Percentiles rank a stretch among this genome's conserved stretches.
These are phyloP conservation scores for Cetraspora pellucida DNA, from an alignment of 192 early-diverging fungal genomes.

Conservation along the genomic window DNA sequence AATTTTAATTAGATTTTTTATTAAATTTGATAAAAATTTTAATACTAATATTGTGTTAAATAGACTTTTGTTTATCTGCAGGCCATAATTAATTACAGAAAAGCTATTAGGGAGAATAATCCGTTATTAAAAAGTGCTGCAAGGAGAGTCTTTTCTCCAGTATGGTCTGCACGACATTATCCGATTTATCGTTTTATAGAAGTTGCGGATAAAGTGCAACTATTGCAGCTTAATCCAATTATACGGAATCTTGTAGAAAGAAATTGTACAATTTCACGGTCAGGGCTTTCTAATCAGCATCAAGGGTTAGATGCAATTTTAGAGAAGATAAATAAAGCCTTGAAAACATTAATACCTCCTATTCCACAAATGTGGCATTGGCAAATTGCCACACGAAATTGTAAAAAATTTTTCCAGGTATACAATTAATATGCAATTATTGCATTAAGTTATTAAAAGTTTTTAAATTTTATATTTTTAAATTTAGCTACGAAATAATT, in stretches of 20 bases:
- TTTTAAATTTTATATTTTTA: constrained; percentile 1
- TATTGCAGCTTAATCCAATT: too few relatives aligned
- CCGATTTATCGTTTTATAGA: too few relatives aligned
- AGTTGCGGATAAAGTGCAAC: too few relatives aligned
- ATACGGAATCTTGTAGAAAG: too few relatives aligned
- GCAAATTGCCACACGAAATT: constrained; percentile 11
- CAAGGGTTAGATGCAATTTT: too few relatives aligned
- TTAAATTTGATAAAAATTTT: not conserved
- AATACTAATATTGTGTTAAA: constrained; percentile 8
- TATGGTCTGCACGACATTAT: too few relatives aligned
- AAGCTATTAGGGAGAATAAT: not conserved
- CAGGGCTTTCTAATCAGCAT: not conserved
- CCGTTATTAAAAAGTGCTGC: constrained; percentile 25
- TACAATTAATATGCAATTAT: not conserved
- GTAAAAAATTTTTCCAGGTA: constrained; percentile 8
- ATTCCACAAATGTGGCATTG: constrained; percentile 12
- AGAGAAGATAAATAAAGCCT: constrained; percentile 10
- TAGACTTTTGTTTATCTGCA: constrained; percentile 23
- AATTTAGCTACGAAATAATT: constrained; percentile 17
- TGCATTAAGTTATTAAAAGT: not conserved
- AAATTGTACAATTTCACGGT: not conserved
- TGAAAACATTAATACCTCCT: constrained; percentile 29
- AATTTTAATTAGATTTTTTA: not conserved
- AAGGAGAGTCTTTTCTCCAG: too few relatives aligned
- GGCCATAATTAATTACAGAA: constrained; percentile 13